Evolutionary conservation across 352 stramenopile genomes (phyloP).

Genomic region (Phytophthora cactorum): DNA sequence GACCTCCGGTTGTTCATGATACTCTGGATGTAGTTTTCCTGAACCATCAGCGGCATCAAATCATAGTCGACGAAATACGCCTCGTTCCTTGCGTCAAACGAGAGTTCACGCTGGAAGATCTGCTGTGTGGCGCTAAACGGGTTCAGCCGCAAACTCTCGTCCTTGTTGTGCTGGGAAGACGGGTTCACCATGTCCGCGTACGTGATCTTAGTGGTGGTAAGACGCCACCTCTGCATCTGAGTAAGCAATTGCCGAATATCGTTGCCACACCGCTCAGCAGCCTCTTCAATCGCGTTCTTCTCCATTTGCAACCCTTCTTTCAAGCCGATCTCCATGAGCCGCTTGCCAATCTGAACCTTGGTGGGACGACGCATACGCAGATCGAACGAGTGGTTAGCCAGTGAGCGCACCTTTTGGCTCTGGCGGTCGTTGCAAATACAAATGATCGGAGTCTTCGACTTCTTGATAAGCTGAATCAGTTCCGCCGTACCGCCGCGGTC

Average conservation of each 20-base stretch:
- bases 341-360: conserved; percentile 94
- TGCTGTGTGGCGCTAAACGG: conserved; percentile 95
- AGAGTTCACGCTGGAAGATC: conserved; percentile 89
- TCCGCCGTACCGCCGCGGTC: conserved; percentile 97
- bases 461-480: conserved; percentile 99
- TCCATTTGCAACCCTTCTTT: conserved; percentile 93
- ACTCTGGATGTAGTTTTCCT: conserved; percentile 90
- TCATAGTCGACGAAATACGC: conserved; percentile 99
- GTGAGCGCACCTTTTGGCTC: conserved; percentile 93
- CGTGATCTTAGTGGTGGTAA: conserved; percentile 81
- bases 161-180: conserved; percentile 87
- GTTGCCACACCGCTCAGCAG: conserved; percentile 96
- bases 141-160: conserved; percentile 94
- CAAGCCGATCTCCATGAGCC: conserved; percentile 91
- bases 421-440: conserved; percentile 99
- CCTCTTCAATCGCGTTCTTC: conserved; percentile 96
- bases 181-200: conserved; percentile 89
- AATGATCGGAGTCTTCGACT: conserved; percentile 98
- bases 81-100: conserved; percentile 92
- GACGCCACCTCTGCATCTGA: conserved; percentile 97
- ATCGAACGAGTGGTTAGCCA: conserved; percentile 99
- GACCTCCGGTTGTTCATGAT: conserved; percentile 78
- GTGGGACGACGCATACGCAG: conserved; percentile 93
- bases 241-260: conserved; percentile 98
- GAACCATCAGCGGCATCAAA: conserved; percentile 97